Evolutionary conservation across 371 early-diverging fungal species (phyloP).

Genomic region (Pancytospora philotis): DNA sequence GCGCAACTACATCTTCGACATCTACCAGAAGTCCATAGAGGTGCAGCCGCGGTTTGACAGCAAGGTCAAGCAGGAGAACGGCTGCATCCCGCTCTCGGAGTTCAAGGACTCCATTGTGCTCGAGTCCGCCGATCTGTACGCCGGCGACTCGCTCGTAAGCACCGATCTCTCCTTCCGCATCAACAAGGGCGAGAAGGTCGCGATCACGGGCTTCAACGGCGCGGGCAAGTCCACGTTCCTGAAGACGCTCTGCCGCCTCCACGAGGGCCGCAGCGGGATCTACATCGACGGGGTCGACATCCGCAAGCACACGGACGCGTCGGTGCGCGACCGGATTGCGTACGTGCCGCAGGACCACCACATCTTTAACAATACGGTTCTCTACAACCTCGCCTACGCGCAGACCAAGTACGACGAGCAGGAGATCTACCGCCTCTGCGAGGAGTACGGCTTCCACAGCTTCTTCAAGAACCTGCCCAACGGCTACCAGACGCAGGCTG

Average conservation of each 20-base stretch:
- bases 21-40: background rate
- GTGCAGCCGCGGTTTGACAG: background rate
- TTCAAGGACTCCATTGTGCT: slow-evolving; percentile 33
- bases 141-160: slow-evolving; percentile 62
- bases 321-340: slow-evolving; percentile 66
- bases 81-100: background rate
- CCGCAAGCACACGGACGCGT: slow-evolving; percentile 62
- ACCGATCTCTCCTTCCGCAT: slow-evolving; percentile 67
- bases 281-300: slow-evolving; percentile 64
- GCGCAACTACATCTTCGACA: background rate
- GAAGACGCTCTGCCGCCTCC: slow-evolving; percentile 50
- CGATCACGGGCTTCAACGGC: slow-evolving; percentile 91
- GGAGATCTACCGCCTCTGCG: slow-evolving; percentile 62
- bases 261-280: background rate
- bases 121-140: slow-evolving; percentile 17
- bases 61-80: background rate
- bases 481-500: slow-evolving; percentile 65
- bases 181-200: slow-evolving; percentile 59
- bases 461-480: slow-evolving; percentile 63
- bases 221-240: slow-evolving; percentile 92
- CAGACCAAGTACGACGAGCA: slow-evolving; percentile 55
- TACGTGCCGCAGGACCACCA: slow-evolving; percentile 76
- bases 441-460: slow-evolving; percentile 66
- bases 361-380: slow-evolving; percentile 68
- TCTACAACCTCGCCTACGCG: slow-evolving; percentile 69